These are phyloP conservation scores for Chlamydomonas asymmetrica DNA, from an alignment of 139 green algal species.

Conservation along the genomic window DNA sequence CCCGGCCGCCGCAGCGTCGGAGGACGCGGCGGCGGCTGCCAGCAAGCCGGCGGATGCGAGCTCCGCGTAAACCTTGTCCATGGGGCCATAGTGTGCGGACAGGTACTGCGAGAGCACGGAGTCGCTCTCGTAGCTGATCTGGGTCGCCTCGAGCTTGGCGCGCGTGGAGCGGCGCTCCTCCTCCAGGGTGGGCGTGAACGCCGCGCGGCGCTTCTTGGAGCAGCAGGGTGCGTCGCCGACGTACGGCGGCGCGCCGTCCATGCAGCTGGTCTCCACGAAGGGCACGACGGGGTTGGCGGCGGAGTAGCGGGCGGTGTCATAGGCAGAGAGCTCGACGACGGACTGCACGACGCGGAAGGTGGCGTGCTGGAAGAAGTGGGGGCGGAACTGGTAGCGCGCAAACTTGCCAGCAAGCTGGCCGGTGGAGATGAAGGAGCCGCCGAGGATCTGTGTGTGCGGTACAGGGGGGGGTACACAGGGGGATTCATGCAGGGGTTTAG, in stretches of 20 bases:
- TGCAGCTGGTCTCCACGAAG: conserved; percentile 66
- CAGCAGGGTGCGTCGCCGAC: conserved; percentile 64
- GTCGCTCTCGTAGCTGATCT: conserved; percentile 55
- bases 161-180: conserved; percentile 34
- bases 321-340: conserved; percentile 10
- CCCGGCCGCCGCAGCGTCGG: too few relatives aligned
- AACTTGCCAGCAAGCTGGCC: conserved; percentile 73
- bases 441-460: conserved; percentile 63
- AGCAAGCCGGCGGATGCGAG: conserved; percentile 23
- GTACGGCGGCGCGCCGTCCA: conserved; percentile 65
- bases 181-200: conserved; percentile 47
- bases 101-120: conserved; percentile 58
- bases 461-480: background rate
- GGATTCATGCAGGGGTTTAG: background rate
- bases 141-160: conserved; percentile 44
- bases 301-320: conserved; percentile 30
- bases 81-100: conserved; percentile 51
- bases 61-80: conserved; percentile 34
- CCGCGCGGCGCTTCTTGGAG: conserved; percentile 40
- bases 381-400: conserved; percentile 80
- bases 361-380: conserved; percentile 81
- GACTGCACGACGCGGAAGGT: conserved; percentile 57
- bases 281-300: conserved; percentile 35
- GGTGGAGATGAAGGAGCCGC: conserved; percentile 77
- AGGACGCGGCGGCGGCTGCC: too few relatives aligned